These are phyloP conservation scores for Corymbia calophylla DNA, from an alignment of 441 rosid genomes.

Conservation along the genomic window DNA sequence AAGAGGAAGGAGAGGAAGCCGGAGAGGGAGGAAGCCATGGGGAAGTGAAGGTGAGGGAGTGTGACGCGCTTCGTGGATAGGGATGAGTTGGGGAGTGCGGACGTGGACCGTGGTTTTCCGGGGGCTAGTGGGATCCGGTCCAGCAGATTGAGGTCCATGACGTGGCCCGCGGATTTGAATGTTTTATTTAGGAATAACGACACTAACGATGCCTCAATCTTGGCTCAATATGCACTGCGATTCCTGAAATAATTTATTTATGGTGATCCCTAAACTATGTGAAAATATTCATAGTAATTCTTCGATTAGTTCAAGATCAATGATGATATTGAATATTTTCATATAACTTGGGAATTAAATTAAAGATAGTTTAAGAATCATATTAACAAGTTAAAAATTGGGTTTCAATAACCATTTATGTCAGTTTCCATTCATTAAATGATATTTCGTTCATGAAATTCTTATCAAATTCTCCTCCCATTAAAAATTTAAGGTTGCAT, in stretches of 20 bases:
- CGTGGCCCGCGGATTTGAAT: not conserved
- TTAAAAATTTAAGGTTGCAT: not conserved
- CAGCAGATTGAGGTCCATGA: not conserved
- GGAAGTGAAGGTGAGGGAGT: not conserved
- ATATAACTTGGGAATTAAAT: rapidly evolving
- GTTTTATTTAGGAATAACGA: not conserved
- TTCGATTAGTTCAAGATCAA: no score
- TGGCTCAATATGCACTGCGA: no score
- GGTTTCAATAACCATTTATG: no score
- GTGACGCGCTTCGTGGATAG: not conserved
- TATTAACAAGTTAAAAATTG: no score
- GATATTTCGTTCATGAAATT: not conserved
- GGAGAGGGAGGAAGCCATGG: slow-evolving; percentile 63
- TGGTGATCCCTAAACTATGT: no score
- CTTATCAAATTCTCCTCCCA: not conserved
- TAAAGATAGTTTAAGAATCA: rapidly evolving
- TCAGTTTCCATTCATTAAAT: not conserved
- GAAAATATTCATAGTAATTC: no score
- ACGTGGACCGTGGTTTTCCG: not conserved
- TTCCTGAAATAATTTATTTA: no score
- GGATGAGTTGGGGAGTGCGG: not conserved
- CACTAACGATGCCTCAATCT: no score
- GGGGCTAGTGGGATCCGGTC: not conserved
- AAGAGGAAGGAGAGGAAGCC: slow-evolving; percentile 56
- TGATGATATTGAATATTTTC: no score